A percentile compares a stretch with the other conserved stretches of the same genome.
Conservation (phyloP, 257 asterid species). For the Nicotiana attenuata region DNA sequence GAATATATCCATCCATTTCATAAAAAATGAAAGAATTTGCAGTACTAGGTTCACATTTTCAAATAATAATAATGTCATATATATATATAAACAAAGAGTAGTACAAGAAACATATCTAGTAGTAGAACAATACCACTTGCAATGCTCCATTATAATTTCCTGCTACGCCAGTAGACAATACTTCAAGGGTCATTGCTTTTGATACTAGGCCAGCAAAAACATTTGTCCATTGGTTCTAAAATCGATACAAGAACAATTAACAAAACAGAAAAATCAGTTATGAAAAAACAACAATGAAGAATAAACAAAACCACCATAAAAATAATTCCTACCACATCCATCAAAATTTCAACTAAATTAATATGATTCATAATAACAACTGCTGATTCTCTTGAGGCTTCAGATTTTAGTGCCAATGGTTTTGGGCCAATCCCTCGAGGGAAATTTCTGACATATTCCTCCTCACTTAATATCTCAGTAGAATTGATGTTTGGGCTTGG, state of each 20-base stretch:
- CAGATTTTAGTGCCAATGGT: constrained; percentile 68
- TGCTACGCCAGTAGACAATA: constrained; percentile 25
- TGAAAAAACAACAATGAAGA: too few relatives aligned
- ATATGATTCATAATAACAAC: constrained; percentile 89
- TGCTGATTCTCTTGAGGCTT: constrained; percentile 80
- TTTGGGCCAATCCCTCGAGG: constrained; percentile 95
- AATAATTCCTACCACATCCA: constrained; percentile 74
- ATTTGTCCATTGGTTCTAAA: constrained; percentile 72
- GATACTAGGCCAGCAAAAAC: constrained; percentile 22
- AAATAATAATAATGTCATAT: too few relatives aligned
- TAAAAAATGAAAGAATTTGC: neutral
- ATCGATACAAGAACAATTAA: neutral
- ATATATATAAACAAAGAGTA: too few relatives aligned
- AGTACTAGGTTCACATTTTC: neutral
- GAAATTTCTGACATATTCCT: constrained; percentile 62
- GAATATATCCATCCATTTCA: neutral
- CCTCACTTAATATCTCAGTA: constrained; percentile 48
- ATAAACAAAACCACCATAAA: too few relatives aligned
- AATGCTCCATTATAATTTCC: constrained; percentile 28
- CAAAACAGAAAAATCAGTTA: neutral
- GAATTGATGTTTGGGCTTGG: constrained; percentile 23
- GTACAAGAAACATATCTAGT: neutral
- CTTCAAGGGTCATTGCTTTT: constrained; percentile 26
- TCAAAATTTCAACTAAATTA: constrained; percentile 72
- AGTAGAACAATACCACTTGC: constrained; percentile 59